phyloP scores from a whole-genome alignment of 2,329 filamentous ascomycete species.

The Fusarium clavum region DNA sequence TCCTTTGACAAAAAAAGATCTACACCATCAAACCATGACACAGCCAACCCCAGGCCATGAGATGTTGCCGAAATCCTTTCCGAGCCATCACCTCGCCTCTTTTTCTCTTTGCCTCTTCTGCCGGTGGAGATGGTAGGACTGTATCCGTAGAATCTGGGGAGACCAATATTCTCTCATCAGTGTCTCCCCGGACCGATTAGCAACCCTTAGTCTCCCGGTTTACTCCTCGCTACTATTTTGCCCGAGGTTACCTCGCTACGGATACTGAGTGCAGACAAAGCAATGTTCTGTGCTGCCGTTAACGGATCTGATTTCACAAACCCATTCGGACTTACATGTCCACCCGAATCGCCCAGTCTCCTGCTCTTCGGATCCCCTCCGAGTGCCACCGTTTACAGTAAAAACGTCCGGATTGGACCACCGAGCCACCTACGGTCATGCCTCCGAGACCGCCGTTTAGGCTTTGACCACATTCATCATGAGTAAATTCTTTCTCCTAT shows the following conservation, averaged over 20 bases:
- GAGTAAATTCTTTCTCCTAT: constrained; percentile 28
- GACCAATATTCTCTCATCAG: constrained; percentile 10
- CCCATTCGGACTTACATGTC: constrained; percentile 34
- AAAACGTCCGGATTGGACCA: constrained; percentile 9
- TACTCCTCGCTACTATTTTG: constrained; percentile 24
- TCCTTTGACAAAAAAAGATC: constrained; percentile 31
- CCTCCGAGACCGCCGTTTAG: constrained; percentile 7
- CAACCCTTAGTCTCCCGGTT: constrained; percentile 24
- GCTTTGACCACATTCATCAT: constrained; percentile 21
- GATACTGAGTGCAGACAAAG: not conserved
- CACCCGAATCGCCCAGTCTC: constrained; percentile 3
- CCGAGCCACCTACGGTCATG: constrained; percentile 22
- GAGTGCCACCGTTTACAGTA: constrained; percentile 1
- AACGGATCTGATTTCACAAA: constrained; percentile 11
- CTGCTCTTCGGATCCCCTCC: constrained; percentile 28
- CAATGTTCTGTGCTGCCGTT: constrained; percentile 19
- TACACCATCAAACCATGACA: constrained; percentile 26
- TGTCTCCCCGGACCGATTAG: constrained; percentile 37
- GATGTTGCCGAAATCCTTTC: constrained; percentile 31
- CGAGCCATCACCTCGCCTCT: not conserved
- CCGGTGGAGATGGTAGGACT: constrained; percentile 3
- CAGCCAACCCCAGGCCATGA: constrained; percentile 22
- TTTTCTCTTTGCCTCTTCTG: not conserved
- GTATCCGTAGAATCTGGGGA: constrained; percentile 33
- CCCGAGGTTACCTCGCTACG: constrained; percentile 8